A percentile compares a stretch with the other conserved stretches of the same genome.
Evolutionary conservation across 1,139 yeast genomes (phyloP).

Genomic region (Saccharomyces hybrid): DNA sequence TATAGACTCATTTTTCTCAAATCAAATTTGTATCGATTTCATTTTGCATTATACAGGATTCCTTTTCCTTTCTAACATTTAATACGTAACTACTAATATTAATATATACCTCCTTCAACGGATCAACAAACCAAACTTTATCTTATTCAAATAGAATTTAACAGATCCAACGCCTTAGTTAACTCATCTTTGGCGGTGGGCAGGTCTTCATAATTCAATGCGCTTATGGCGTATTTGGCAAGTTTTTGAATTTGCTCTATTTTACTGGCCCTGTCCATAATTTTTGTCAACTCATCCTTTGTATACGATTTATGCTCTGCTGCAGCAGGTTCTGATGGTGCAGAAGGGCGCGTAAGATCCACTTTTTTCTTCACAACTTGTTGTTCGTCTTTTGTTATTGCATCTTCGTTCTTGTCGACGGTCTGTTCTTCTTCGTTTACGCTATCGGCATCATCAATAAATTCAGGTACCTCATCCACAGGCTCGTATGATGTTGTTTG

Average conservation of each 20-base stretch:
- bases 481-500: not conserved
- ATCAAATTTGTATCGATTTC: not conserved
- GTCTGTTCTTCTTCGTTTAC: not conserved
- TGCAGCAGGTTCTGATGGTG: slow-evolving; percentile 2
- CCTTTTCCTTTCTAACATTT: not conserved
- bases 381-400: not conserved
- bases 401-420: not conserved
- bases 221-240: slow-evolving; percentile 88
- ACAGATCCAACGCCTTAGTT: slow-evolving; percentile 47
- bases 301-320: slow-evolving; percentile 7
- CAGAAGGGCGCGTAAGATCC: not conserved
- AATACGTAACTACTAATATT: not conserved
- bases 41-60: slow-evolving; percentile 2
- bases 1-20: not conserved
- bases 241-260: slow-evolving; percentile 63
- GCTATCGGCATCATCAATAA: not conserved
- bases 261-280: slow-evolving; percentile 24
- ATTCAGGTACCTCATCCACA: not conserved
- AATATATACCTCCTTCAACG: slow-evolving; percentile 3
- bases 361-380: not conserved
- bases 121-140: not conserved
- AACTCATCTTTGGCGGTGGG: slow-evolving; percentile 77
- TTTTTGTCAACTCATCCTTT: slow-evolving; percentile 13
- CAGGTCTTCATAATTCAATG: slow-evolving; percentile 84
- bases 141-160: slow-evolving; percentile 19